phyloP scores from a whole-genome alignment of 1,284 basidiomycete genomes.

The Schizophyllum amplum region DNA sequence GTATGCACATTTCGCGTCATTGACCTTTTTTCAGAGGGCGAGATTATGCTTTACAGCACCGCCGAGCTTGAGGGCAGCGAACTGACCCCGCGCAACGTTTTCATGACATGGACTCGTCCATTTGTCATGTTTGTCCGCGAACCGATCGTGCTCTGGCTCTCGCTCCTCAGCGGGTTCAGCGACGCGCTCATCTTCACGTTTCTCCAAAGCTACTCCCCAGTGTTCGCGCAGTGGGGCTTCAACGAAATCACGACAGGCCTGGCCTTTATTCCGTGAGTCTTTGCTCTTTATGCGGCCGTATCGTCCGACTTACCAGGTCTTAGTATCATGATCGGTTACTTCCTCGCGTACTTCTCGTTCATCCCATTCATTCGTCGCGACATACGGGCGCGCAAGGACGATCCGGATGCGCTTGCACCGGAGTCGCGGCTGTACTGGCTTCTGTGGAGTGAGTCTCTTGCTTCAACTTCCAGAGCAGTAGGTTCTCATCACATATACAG shows the following conservation, averaged over 20 bases:
- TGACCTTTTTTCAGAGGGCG: too few species aligned
- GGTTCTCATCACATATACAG: background rate
- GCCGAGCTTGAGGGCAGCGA: background rate
- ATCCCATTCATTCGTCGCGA: conserved; percentile 12
- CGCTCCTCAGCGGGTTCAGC: conserved; percentile 13
- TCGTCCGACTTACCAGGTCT: background rate
- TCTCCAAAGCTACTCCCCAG: conserved; percentile 12
- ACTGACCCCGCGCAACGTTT: background rate
- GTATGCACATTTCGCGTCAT: too few species aligned
- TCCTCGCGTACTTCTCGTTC: conserved; percentile 14
- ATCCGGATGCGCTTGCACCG: conserved; percentile 11
- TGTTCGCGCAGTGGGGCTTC: conserved; percentile 14
- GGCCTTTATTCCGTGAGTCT: conserved; percentile 13
- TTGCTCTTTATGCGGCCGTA: background rate
- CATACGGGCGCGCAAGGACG: conserved; percentile 4
- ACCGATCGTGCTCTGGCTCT: conserved; percentile 15
- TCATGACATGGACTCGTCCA: conserved; percentile 5
- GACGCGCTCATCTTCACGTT: conserved; percentile 16
- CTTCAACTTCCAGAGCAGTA: background rate
- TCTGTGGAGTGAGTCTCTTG: conserved; percentile 8
- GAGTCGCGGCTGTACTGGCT: conserved; percentile 14
- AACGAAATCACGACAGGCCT: conserved; percentile 8
- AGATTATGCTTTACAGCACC: background rate
- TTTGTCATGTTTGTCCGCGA: conserved; percentile 15
- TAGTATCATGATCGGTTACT: conserved; percentile 14